phyloP scores from a whole-genome alignment of 2,329 filamentous ascomycete genomes.

The Didymella pinodella region DNA sequence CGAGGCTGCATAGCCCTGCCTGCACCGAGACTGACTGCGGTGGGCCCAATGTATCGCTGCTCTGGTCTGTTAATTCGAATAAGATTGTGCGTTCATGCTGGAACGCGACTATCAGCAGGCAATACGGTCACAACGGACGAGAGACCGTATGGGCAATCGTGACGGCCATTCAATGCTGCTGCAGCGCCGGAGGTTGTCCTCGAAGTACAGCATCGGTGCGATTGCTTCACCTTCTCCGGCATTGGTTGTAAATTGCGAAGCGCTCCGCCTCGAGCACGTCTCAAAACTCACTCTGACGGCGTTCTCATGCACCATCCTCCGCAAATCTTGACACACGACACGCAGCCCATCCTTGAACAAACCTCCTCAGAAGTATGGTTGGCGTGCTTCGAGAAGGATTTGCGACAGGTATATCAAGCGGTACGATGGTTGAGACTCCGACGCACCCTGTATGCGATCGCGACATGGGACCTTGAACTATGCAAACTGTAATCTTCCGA shows the following conservation, averaged over 20 bases:
- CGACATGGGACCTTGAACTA: slow-evolving; percentile 50
- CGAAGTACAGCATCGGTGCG: slow-evolving; percentile 27
- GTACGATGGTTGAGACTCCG: slow-evolving; percentile 30
- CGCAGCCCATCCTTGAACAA: slow-evolving; percentile 29
- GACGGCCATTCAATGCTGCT: slow-evolving; percentile 21
- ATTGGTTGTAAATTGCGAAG: slow-evolving; percentile 18
- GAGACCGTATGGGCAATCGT: slow-evolving; percentile 30
- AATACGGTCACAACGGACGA: slow-evolving; percentile 17
- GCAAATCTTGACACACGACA: slow-evolving; percentile 38
- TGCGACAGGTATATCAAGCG: slow-evolving; percentile 35
- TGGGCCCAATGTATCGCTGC: slow-evolving; percentile 12
- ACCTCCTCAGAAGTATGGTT: slow-evolving; percentile 15
- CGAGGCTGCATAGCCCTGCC: slow-evolving; percentile 11
- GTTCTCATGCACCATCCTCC: slow-evolving; percentile 23
- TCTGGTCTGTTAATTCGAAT: slow-evolving; percentile 20
- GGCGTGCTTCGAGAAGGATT: slow-evolving; percentile 40
- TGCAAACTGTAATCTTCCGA: slow-evolving; percentile 48
- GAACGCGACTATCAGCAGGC: not conserved
- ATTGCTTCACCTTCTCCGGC: slow-evolving; percentile 27
- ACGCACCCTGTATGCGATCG: slow-evolving; percentile 45
- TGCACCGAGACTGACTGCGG: slow-evolving; percentile 1
- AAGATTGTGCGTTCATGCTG: slow-evolving; percentile 32
- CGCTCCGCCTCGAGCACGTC: slow-evolving; percentile 30
- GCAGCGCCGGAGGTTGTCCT: slow-evolving; percentile 21
- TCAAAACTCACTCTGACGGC: slow-evolving; percentile 29